Evolutionary conservation across 164 flowering plant genomes (phyloP), one percentile per base, ranked within the genome.

Genomic region (Berberis vulgaris): DNA sequence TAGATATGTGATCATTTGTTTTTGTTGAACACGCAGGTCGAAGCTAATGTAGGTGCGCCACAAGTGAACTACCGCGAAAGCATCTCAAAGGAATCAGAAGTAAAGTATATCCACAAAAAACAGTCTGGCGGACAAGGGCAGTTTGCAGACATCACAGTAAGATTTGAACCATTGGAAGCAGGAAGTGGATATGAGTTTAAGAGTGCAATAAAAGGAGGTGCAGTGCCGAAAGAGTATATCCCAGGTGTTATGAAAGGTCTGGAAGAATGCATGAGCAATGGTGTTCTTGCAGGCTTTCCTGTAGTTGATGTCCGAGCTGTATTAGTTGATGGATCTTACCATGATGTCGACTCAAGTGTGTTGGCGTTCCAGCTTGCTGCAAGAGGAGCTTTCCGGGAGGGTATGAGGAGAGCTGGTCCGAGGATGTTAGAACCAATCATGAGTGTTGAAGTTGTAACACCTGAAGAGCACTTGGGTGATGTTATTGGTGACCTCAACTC

Each of bases 401-500:
- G 97, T 39, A 71, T 95, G 54, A 86, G 80, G 62, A 91, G 83
- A 75, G 94, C 99, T 6, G 86, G 65, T 62, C 96, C 96, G 1
- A 85, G 69, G 71, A 78, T 94, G 89, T 78, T 94, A 9, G 99
- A 94, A 64, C 97, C 97, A n/a, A 81, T 94, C 38, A 94, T 94
- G 99, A 84, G 78, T 74, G 96, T 94, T 12, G 99, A 91, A 73
- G 97, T 94, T 62, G 88, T 89, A 61, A 91, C 99, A 2, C 97
- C 97, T 46, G 97, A 94, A 69, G 96, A 91, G 59, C 96, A 94
- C 76, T 76, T 94, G 79, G 97, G 99, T 42, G 99, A 94, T 83
- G 96, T 94, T n/a, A 94, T 94, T 72, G 97, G 97, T 72, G 99
- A 91, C 75, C 87, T 94, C 49, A 94, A 91, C 82, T 89, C 96